Base-by-base conservation (phyloP, 129 eudicot genomes). In the Pittosporum tobira region DNA sequence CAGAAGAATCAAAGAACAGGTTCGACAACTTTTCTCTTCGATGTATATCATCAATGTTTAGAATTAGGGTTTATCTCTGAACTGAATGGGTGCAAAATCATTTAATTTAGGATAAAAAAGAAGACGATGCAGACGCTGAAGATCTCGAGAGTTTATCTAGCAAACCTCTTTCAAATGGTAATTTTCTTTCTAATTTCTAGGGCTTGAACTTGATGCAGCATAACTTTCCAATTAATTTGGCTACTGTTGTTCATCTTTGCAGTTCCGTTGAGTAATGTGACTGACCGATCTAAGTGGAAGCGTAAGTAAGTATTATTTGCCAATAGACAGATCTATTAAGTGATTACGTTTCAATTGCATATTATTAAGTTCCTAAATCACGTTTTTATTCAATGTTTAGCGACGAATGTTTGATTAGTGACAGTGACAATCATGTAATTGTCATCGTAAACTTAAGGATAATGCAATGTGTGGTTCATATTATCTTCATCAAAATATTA, bases 1-100 rank as follows among this genome's bases (percentile, higher is more conserved):
- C 78, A 78, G 96, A 75, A 81, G 88, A 66, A 84, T 88, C 73
- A 88, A 84, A 73, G 96, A 88, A 61, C 90, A 79, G 96, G 96
- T 88, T 57, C 53, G 12, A 72, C 36, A 56, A 15, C 31, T 40
- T 50, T 43, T 57, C 28, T 65, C 16, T 25, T 28, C 16, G 13
- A 23, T 27, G 24, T 20, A 6, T 50, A 21, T 4, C 23, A 50
- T 21, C 55, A 50, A 12, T 31, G 23, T n/a, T 56, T 51, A 12
- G 16, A 7, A 29, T 56, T 31, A 13, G 7, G 2, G 45, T 20
- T 48, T 48, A 48, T 48, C 53, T 59, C 3, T 34, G 50, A 59
- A 23, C 48, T 65, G 48, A 59, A 65, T 40, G 38, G n/a, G 21
- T 59, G 43, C 21, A 22, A 28, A 15, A 40, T n/a, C n/a, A n/a